Percentiles rank a stretch among this genome's conserved stretches.
phyloP scores from a whole-genome alignment of 139 green algal species.

The Haematococcus lacustris region DNA sequence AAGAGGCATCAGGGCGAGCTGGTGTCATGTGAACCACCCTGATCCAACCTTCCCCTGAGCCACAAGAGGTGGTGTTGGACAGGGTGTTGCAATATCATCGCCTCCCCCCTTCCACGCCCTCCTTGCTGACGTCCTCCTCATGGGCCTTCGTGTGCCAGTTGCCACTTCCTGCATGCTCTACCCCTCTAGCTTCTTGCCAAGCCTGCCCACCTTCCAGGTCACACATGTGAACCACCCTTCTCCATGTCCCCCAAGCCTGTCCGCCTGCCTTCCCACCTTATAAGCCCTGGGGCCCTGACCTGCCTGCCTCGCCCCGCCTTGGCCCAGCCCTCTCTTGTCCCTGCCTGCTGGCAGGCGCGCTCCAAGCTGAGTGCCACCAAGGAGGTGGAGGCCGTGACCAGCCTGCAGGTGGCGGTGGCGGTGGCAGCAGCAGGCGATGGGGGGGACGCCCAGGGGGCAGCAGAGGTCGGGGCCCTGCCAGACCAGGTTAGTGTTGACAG shows the following conservation, averaged over 20 bases:
- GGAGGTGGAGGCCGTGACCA: too few species aligned
- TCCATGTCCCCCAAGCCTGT: not conserved
- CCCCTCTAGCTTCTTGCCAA: not conserved
- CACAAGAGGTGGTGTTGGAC: not conserved
- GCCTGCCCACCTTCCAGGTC: not conserved
- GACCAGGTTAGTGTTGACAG: too few species aligned
- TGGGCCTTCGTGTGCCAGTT: not conserved
- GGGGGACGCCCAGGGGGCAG: not conserved
- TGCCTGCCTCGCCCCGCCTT: not conserved
- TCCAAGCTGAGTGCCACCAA: conserved; percentile 5
- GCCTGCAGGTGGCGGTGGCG: too few species aligned
- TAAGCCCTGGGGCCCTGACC: not conserved
- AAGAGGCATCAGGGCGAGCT: not conserved
- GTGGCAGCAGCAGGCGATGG: conserved; percentile 3
- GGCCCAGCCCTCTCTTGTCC: not conserved
- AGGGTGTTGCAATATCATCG: too few species aligned
- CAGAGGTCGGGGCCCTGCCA: not conserved
- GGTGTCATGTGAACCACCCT: not conserved
- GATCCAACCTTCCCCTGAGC: not conserved
- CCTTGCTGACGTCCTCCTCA: not conserved
- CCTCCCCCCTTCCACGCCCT: too few species aligned
- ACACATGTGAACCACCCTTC: not conserved
- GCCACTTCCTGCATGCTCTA: not conserved
- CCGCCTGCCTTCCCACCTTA: not conserved
- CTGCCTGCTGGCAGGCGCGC: not conserved